Evolutionary conservation across 192 early-diverging fungal species (phyloP), one percentile per base, ranked within the genome.

Genomic region (Chytriomyces confervae): DNA sequence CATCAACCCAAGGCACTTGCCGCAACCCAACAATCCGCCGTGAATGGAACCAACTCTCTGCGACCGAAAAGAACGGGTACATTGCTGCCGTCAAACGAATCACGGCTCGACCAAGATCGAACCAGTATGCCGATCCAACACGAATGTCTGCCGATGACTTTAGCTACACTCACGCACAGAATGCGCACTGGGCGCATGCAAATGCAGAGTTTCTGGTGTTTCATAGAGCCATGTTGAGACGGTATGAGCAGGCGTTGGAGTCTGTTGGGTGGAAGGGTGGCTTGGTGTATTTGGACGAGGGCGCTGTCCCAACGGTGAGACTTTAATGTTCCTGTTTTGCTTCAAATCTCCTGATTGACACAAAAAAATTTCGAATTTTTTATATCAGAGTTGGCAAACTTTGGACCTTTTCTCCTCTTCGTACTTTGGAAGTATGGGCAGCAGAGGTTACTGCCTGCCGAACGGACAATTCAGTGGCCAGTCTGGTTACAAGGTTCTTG

Each of bases 61-160:
- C 29, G 2, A 36, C 53, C 46, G 72, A 75, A 47, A 75, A 75
- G 61, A 23, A 9, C 9, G 20, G 13, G 13, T 72, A 64, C 62
- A 47, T 76, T 18, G 75, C 45, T 2, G 75, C 75, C 0, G 63
- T 66, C 27, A 66, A 65, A 48, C 11, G 10, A n/a, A 62, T 76
- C 20, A 47, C 62, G 44, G 49, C 62, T 8, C 36, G 75, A 24
- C 64, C 75, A n/a, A 11, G 24, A n/a, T 50, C 46, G 10, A 48
- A 43, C 8, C 75, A 76, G 49, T 53, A 18, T 23, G 9, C 16
- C 5, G 64, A 67, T 29, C 64, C 61, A 11, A 45, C 23, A 16
- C 48, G n/a, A 23, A 67, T 76, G 49, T 50, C 62, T 27, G 23
- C 48, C 29, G 63, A 45, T 20, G 53, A 57, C 53, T 57, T 57